Evolutionary conservation across 805 yeast species (phyloP), one percentile per base, ranked within the genome.

Genomic region (Yarrowia keelungensis): DNA sequence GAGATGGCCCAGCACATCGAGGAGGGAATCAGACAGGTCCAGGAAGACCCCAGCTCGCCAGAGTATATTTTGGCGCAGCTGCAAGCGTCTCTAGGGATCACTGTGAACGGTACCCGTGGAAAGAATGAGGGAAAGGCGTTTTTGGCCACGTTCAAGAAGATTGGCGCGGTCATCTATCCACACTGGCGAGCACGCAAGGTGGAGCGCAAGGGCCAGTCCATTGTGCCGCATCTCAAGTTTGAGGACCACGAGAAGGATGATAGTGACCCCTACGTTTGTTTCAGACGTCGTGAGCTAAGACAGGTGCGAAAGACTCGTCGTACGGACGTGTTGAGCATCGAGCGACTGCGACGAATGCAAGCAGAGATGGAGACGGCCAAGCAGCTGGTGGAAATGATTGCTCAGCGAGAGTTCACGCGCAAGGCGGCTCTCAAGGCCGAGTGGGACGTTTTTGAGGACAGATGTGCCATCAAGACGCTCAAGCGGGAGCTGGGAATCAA

Each of bases 281-380:
- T 95, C 82, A 86, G 99, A 75, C 87, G 97, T 73, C 89, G 99
- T 78, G 98, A 93, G 75, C 89, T 92, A 72, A 87, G 99, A 72
- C 98, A 91, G 76, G 95, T 96, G 39, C 89, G 99, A 78, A 95
- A 95, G 78, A 95, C 99, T 0, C 87, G 99, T 78, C 86, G 98
- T 72, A 91, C 97, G 0, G 99, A 95, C 80, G 85, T 90, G 42
- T 90, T 92, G 73, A 92, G 95, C 73, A 89, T 92, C 14, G 98
- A 93, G 77, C 86, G 93, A 72, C 81, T 95, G 62, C 84, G 95
- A 26, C 77, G 85, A 69, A 81, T 95, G 41, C 91, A 89, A 71
- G 84, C 84, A 70, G 97, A 95, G 70, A 82, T 95, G 80, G 89
- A 86, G 71, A 84, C 87, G 62, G 96, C 97, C 1, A 84, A 88